Evolutionary conservation across 1,284 basidiomycete species (phyloP), one percentile per base, ranked within the genome.

Genomic region (Apiotrichum akiyoshidainum): DNA sequence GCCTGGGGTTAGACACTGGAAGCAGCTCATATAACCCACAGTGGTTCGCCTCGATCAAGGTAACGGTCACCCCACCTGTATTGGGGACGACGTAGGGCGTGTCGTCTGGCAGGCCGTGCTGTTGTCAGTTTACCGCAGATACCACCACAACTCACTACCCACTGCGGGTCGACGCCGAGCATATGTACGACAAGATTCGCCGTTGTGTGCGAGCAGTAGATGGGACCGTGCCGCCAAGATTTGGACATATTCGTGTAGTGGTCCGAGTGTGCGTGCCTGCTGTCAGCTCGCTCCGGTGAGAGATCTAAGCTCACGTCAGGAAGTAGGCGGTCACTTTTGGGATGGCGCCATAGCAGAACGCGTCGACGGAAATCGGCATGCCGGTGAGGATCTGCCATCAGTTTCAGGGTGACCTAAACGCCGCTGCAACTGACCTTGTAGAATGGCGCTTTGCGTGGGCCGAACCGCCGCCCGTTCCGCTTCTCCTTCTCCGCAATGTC

Each of bases 351-450:
- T 95, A 98, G 49, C 88, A 85, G 75, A 98, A 98, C 1, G 92
- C 93, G 70, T 98, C 95, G 0, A 97, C 93, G 8, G 92, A 89
- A 47, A 98, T 90, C 1, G 94, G 92, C 93, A 98, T 97, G 2
- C 96, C 95, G 65, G 92, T 89, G 64, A 99, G 78, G n/a, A 83
- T 78, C 74, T 81, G 61, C 46, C 37, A 40, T 48, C 34, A 46
- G 46, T 54, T 37, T 8, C 10, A 19, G 10, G 1, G 6, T 21
- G 4, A 1, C 1, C 8, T 52, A 14, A 7, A 1, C 1, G n/a
- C n/a, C 10, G 47, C 0, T 9, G 6, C 2, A 73, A 58, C 66
- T 47, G 47, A 93, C 84, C 79, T 96, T 97, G 79, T 94, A 96
- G 73, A 96, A 96, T 0, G 93, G 93, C 1, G 92, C 91, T 57